Percentiles rank a stretch among this genome's conserved stretches.
Conservation (phyloP, 2,329 filamentous ascomycete species). For the Verticillium albo-atrum region DNA sequence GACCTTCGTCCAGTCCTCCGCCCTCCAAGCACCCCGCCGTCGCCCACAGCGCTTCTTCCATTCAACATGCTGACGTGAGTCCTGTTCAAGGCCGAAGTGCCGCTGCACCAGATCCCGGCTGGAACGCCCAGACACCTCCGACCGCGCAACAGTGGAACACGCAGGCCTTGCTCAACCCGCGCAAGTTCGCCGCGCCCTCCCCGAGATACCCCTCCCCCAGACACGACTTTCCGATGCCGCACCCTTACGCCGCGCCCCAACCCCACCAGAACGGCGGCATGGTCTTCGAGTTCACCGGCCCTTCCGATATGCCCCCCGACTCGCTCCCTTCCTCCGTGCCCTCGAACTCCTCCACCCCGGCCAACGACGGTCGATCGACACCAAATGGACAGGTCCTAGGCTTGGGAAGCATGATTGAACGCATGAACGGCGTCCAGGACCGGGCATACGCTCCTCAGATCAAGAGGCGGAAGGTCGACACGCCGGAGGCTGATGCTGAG, state of each 20-base stretch:
- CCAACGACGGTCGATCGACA: constrained; percentile 9
- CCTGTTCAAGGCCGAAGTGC: constrained; percentile 7
- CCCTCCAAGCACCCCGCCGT: not conserved
- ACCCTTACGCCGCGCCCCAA: constrained; percentile 12
- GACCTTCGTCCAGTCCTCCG: not conserved
- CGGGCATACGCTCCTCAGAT: constrained; percentile 53
- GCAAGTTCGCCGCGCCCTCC: constrained; percentile 4
- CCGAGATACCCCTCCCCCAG: not conserved
- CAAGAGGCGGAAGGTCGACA: constrained; percentile 61
- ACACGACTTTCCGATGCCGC: constrained; percentile 5
- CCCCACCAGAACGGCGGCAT: constrained; percentile 24
- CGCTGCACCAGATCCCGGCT: not conserved
- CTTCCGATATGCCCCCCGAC: constrained; percentile 23
- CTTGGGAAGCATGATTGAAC: constrained; percentile 64
- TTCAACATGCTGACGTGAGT: constrained; percentile 2
- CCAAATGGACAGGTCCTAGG: constrained; percentile 25
- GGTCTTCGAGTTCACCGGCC: constrained; percentile 38
- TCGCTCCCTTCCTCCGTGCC: constrained; percentile 24
- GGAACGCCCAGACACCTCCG: constrained; percentile 3
- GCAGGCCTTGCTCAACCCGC: constrained; percentile 10
- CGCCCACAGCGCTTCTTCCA: not conserved
- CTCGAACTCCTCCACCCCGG: constrained; percentile 27
- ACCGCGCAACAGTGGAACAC: constrained; percentile 9
- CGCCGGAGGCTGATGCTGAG: constrained; percentile 33
- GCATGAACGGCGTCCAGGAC: constrained; percentile 69